Percentiles rank a stretch among this genome's conserved stretches.
Evolutionary conservation across 2,329 filamentous ascomycete genomes (phyloP).

Genomic region (Pezicula carpinea): DNA sequence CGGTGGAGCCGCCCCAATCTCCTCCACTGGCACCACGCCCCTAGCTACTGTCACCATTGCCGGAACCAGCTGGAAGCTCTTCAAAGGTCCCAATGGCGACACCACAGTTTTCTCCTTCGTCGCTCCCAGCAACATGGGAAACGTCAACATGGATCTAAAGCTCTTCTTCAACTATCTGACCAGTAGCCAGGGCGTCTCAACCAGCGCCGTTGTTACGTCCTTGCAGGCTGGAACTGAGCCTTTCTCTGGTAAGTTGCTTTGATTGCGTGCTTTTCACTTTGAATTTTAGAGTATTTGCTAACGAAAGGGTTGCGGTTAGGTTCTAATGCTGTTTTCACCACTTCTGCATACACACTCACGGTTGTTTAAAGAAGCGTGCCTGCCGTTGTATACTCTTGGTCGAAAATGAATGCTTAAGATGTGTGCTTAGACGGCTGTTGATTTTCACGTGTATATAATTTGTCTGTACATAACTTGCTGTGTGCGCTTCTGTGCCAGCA

Average conservation of each 20-base stretch:
- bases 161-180: slow-evolving; percentile 54
- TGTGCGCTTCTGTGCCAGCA: no score
- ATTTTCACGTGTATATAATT: no score
- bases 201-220: slow-evolving; percentile 46
- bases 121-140: slow-evolving; percentile 37
- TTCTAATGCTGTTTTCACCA: slow-evolving; percentile 39
- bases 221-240: slow-evolving; percentile 52
- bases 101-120: slow-evolving; percentile 60
- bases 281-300: not conserved
- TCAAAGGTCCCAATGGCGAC: slow-evolving; percentile 50
- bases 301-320: slow-evolving; percentile 27
- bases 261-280: not conserved
- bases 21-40: slow-evolving; percentile 39
- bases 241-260: slow-evolving; percentile 38
- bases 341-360: slow-evolving; percentile 28
- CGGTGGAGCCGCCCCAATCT: slow-evolving; percentile 52
- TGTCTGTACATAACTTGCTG: no score
- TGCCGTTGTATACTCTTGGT: no score
- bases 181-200: slow-evolving; percentile 39
- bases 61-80: slow-evolving; percentile 51
- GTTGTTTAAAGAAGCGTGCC: not conserved
- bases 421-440: no score
- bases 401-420: no score
- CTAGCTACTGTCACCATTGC: slow-evolving; percentile 50
- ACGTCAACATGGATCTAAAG: slow-evolving; percentile 52